phyloP scores from a whole-genome alignment of 116 monocot genomes.

The Iris pallida region DNA sequence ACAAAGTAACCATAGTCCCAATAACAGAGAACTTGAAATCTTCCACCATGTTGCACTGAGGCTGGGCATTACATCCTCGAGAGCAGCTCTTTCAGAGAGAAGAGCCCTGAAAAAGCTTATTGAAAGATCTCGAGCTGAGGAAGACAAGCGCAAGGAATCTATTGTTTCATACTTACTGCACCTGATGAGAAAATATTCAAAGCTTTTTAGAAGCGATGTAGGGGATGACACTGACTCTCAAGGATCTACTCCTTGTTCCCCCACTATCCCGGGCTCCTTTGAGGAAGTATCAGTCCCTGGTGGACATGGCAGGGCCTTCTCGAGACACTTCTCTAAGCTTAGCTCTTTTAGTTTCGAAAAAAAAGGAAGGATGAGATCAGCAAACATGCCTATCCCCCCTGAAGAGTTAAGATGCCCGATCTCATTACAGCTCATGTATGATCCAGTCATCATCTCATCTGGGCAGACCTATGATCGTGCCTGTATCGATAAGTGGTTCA shows the following conservation, averaged over 20 bases:
- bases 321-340: not conserved
- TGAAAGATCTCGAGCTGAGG: slow-evolving; percentile 16
- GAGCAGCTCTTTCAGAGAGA: slow-evolving; percentile 16
- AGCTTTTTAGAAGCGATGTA: slow-evolving; percentile 10
- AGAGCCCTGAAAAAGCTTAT: slow-evolving; percentile 15
- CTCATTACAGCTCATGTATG: slow-evolving; percentile 75
- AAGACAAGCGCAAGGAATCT: slow-evolving; percentile 41
- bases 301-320: not conserved
- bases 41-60: slow-evolving; percentile 35
- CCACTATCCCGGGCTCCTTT: not conserved
- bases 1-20: slow-evolving; percentile 13
- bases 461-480: slow-evolving; percentile 76
- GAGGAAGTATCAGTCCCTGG: slow-evolving; percentile 9
- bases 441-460: slow-evolving; percentile 73
- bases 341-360: slow-evolving; percentile 13
- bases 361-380: slow-evolving; percentile 3
- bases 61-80: slow-evolving; percentile 36
- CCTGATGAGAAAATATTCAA: slow-evolving; percentile 26
- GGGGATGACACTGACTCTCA: slow-evolving; percentile 8
- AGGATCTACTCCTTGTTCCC: slow-evolving; percentile 13
- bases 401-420: slow-evolving; percentile 63
- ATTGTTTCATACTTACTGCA: slow-evolving; percentile 30
- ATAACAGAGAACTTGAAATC: slow-evolving; percentile 35
- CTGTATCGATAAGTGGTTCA: slow-evolving; percentile 68
- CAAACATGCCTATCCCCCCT: slow-evolving; percentile 13